Conservation (phyloP, 768 basidiomycete species). For the Xerocomellus dryophilus region DNA sequence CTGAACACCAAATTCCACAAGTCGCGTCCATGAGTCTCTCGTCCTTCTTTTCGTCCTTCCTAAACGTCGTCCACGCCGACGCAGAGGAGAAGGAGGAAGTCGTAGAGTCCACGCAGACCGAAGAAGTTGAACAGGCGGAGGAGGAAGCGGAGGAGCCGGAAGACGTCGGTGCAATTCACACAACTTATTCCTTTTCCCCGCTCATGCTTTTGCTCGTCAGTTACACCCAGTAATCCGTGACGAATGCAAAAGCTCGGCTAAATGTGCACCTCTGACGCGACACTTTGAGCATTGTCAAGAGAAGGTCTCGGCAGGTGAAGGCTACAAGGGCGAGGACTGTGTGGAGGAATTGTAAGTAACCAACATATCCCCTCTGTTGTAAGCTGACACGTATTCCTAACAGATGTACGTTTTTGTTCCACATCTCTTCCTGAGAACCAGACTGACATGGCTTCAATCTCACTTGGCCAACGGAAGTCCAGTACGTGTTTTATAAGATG, state of each 20-base stretch:
- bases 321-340: conserved; percentile 89
- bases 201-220: conserved; percentile 37
- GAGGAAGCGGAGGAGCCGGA: conserved; percentile 67
- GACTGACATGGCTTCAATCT: conserved; percentile 7
- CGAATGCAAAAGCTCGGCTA: conserved; percentile 63
- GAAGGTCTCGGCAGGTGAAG: conserved; percentile 78
- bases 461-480: conserved; percentile 44
- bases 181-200: not conserved
- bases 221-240: conserved; percentile 67
- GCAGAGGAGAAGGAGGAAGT: conserved; percentile 30
- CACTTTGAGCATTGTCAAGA: conserved; percentile 92
- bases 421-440: not conserved
- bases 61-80: conserved; percentile 42
- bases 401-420: conserved; percentile 25
- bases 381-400: not conserved
- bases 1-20: conserved; percentile 4
- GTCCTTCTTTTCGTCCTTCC: conserved; percentile 44
- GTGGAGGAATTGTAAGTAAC: conserved; percentile 82
- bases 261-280: conserved; percentile 66
- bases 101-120: conserved; percentile 35
- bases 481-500: conserved; percentile 47
- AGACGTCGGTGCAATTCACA: conserved; percentile 56
- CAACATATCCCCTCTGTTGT: not conserved
- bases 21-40: conserved; percentile 39
- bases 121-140: conserved; percentile 46